Base-by-base conservation (phyloP, 768 basidiomycete genomes). In the Collybia nuda region DNA sequence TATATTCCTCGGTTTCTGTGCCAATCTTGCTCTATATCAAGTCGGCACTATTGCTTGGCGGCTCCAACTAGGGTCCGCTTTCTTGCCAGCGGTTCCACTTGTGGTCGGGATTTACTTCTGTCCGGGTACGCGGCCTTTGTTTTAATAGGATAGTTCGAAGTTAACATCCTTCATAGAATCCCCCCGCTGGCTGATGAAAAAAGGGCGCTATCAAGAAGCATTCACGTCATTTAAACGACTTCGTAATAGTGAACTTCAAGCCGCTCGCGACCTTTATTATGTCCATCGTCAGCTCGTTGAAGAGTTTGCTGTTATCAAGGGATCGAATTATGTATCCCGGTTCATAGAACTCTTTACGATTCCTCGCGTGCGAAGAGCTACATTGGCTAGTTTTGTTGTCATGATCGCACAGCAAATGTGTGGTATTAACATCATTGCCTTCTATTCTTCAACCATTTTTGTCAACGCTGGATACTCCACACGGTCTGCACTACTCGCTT, bases 331-430 rank as follows among this genome's bases (percentile, higher is more conserved):
- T 46, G 19, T 68, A 26, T 55, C 62, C 6, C 78, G 82, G 12
- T 72, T 88, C 62, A 48, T 76, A 48, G 87, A 90, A 56, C 73
- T 92, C 42, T 90, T 91, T 68, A 84, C 80, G 11, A 69, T 92
- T 19, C 87, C 88, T 4, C 84, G 91, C 18, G 48, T 76, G 32
- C 72, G 78, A 23, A 75, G 77, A 21, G 79, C 78, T 3, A 76
- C 77, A 6, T 64, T 79, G 2, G 77, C 77, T 7, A 75, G 74
- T 41, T 79, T 70, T 54, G 75, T 79, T 11, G 77, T 79, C 47
- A 77, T 80, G 78, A 86, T 93, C 62, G 80, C 80, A n/a, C 90
- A 91, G 60, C 88, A 91, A 67, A 86, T 90, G 76, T 89, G 88
- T 59, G 89, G 89, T 47, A 82, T 91, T 68, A 90, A 90, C 65